phyloP scores from a whole-genome alignment of 129 eudicot species.

The Ambrosia artemisiifolia region DNA sequence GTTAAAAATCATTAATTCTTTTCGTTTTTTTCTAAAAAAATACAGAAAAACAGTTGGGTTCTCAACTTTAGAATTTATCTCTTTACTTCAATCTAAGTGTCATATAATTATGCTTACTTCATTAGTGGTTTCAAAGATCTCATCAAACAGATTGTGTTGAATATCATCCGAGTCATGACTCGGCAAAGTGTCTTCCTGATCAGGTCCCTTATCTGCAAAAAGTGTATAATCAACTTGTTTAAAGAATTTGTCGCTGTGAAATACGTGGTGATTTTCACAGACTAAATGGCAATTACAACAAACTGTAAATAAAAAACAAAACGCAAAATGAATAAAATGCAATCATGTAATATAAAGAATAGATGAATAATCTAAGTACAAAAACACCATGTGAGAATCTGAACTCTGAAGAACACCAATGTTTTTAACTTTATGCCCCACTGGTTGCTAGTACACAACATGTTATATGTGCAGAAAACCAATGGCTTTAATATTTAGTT shows the following conservation, averaged over 20 bases:
- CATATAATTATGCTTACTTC: slow-evolving; percentile 55
- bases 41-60: neutral
- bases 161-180: slow-evolving; percentile 37
- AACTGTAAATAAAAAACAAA: neutral
- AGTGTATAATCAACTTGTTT: neutral
- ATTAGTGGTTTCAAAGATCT: slow-evolving; percentile 41
- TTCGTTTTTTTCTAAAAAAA: neutral
- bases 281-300: neutral
- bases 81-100: neutral
- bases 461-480: slow-evolving; percentile 17
- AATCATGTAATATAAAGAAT: slow-evolving; percentile 9
- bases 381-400: slow-evolving; percentile 23
- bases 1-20: neutral
- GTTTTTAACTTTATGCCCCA: slow-evolving; percentile 5
- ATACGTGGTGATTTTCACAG: neutral
- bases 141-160: slow-evolving; percentile 62
- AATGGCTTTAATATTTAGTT: slow-evolving; percentile 21
- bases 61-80: neutral
- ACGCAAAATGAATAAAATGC: neutral
- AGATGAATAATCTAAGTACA: neutral
- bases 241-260: too few relatives aligned
- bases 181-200: slow-evolving; percentile 37
- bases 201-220: slow-evolving; percentile 50
- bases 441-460: slow-evolving; percentile 19
- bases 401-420: slow-evolving; percentile 15